Evolutionary conservation across 192 early-diverging fungal genomes (phyloP), one percentile per base, ranked within the genome.

Genomic region (Gamsiella multidivaricata): DNA sequence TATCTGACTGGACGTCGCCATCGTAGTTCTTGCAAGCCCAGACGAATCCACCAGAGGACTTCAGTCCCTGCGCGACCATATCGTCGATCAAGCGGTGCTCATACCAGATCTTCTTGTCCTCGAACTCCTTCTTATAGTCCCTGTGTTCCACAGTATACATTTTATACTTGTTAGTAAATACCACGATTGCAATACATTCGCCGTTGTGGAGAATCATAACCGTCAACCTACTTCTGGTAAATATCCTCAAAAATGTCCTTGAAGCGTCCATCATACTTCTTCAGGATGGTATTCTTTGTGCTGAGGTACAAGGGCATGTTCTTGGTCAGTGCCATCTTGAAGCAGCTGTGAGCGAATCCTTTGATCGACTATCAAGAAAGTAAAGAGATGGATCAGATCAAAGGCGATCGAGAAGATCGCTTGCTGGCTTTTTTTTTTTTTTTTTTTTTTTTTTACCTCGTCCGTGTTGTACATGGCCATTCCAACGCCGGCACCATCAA

Each of bases 231-330:
- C 79, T 58, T 74, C 52, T 96, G 92, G 88, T 94, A 99, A 55
- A 98, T 91, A 29, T 86, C 87, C 54, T 91, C 81, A 84, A 99
- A 99, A 68, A 99, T 99, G 81, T 98, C 94, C 91, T 99, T 97
- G 91, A 97, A 99, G 75, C 95, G 90, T 39, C 96, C 97, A 81
- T 99, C 97, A 83, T 99, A 99, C 65, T 89, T 93, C 82, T 97
- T 97, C 76, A 99, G 87, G 64, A 99, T 97, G 20, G 97, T 99
- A 84, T 97, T 97, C 88, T 99, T 99, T 65, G 96, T 99, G 64
- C 91, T 91, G 58, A 99, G 84, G 84, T 97, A 99, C 80, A 99
- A 85, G n/a, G 97, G 97, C 92, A 94, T 88, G 81, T 94, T 90
- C 84, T 94, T 93, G 66, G 83, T 80, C 18, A 99, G 83, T 39